Base-by-base conservation (phyloP, 75 land plant species). In the Pinus tabuliformis region DNA sequence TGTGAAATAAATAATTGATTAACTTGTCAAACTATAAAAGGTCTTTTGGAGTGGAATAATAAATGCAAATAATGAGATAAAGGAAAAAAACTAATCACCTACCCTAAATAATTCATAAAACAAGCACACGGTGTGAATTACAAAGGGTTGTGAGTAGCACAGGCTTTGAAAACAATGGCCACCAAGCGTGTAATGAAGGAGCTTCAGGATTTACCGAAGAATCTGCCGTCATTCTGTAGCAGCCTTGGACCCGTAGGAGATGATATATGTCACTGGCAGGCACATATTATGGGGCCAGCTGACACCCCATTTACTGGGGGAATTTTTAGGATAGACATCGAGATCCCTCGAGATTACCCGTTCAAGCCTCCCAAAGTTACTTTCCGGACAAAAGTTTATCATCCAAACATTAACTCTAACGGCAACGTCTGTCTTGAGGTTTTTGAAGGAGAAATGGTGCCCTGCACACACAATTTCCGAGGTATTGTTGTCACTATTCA, bases 371-470 rank as follows among this genome's bases (percentile, higher is more conserved):
- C 45, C 45, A 42, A 6, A 3, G 45, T 42, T 6, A 42, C 45
- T 42, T 42, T 61, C 14, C 8, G 4, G 0, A 22, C 62, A 24
- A 74, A 82, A 76, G 76, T 82, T 21, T 82, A 81, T 73, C 83
- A 81, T 62, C 83, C 83, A 18, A 81, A 81, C 54, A 70, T 81
- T 8, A 81, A 81, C 62, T 77, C 83, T 6, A 81, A 81, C 62
- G 83, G 83, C 1, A 81, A 79, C 75, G 77, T 81, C 36, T 81
- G 83, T 36, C 59, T 81, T 56, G 83, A 81, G 52, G 77, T 77
- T 56, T 56, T 73, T 81, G 17, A 81, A 77, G 70, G 83, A 81
- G 22, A 79, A 81, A 54, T 81, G 83, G 83, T 72, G 79, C 62
- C 83, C 83, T 16, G 82, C 82, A 18, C 63, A 77, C 0, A 81